Evolutionary conservation across 805 yeast genomes (phyloP).

Genomic region (Candida khao-thaluensis): DNA sequence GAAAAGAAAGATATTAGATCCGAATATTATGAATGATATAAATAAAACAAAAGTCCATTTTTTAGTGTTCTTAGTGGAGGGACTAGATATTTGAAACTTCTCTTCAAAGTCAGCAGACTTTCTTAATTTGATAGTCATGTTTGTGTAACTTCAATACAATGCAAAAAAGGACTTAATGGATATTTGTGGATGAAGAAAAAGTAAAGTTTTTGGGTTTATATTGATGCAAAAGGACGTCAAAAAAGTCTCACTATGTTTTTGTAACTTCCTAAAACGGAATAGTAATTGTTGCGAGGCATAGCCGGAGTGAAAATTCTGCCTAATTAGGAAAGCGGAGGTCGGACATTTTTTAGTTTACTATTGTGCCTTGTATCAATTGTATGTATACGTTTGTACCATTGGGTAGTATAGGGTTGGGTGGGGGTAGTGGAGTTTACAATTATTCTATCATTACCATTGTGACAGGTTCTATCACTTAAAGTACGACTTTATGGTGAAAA

Average conservation of each 20-base stretch:
- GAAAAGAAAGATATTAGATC: conserved; percentile 1
- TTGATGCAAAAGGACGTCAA: not conserved
- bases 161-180: too few relatives aligned
- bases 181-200: too few relatives aligned
- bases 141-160: too few relatives aligned
- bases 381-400: too few relatives aligned
- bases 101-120: conserved; percentile 1
- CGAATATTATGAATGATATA: conserved; percentile 4
- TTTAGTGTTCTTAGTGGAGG: not conserved
- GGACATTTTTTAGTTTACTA: not conserved
- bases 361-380: too few relatives aligned
- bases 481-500: too few relatives aligned
- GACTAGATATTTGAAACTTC: not conserved
- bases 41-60: conserved; percentile 2
- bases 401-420: too few relatives aligned
- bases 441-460: too few relatives aligned
- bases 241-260: conserved; percentile 6
- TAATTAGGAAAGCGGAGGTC: not conserved
- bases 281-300: not conserved
- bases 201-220: not conserved
- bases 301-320: not conserved
- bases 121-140: conserved; percentile 2
- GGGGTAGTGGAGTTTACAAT: too few relatives aligned
- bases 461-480: too few relatives aligned
- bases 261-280: conserved; percentile 5